Conservation (phyloP, 257 asterid genomes). For the Nemophila menziesii region DNA sequence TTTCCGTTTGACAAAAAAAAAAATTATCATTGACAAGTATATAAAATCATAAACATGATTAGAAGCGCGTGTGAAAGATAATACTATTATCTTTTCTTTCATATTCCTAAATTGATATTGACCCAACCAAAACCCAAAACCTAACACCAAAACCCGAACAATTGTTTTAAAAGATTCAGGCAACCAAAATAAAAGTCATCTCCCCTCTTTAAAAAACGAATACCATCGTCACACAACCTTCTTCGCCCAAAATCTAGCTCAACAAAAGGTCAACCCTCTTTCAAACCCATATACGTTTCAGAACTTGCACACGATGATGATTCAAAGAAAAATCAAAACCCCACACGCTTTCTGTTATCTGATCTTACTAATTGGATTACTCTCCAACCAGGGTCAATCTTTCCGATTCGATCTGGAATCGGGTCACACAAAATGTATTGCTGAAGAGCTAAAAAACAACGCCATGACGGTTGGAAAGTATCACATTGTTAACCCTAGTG, state of each 20-base stretch:
- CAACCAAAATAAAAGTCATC: background rate
- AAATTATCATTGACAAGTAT: too few species aligned
- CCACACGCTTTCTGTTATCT: constrained; percentile 4
- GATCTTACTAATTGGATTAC: constrained; percentile 29
- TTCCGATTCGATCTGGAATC: constrained; percentile 79
- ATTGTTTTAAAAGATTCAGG: too few species aligned
- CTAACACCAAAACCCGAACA: too few species aligned
- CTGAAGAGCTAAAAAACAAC: constrained; percentile 80
- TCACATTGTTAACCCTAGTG: constrained; percentile 63
- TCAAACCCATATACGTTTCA: background rate
- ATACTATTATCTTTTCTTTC: too few species aligned
- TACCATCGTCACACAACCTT: background rate
- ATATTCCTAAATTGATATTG: too few species aligned
- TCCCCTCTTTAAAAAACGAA: background rate
- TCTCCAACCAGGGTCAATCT: constrained; percentile 43
- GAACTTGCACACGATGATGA: background rate
- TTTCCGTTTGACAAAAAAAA: too few species aligned
- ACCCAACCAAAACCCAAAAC: too few species aligned
- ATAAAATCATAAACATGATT: too few species aligned
- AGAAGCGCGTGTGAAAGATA: too few species aligned
- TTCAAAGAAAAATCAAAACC: background rate
- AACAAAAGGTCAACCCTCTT: too few species aligned
- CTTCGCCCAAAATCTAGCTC: background rate
- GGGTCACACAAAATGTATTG: constrained; percentile 86
- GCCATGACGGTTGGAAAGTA: constrained; percentile 94